These are phyloP conservation scores for Neoarthrinium moseri DNA, from an alignment of 2,329 filamentous ascomycete genomes.

Conservation along the genomic window DNA sequence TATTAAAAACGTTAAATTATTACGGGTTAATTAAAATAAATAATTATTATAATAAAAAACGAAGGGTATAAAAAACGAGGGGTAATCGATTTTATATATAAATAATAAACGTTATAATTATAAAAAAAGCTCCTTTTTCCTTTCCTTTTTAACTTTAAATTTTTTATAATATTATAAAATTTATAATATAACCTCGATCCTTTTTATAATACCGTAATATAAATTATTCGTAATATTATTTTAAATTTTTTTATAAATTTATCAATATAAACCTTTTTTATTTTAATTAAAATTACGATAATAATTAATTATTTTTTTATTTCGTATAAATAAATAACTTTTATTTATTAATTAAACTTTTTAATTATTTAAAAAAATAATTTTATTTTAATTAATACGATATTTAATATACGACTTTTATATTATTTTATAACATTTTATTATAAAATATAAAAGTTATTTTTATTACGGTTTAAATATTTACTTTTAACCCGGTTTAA, in stretches of 20 bases:
- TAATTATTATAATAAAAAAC: neutral
- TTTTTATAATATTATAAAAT: neutral
- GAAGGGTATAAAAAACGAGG: no score
- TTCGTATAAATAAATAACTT: neutral
- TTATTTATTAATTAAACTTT: neutral
- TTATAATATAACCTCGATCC: constrained; percentile 1
- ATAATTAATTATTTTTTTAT: neutral
- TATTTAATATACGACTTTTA: neutral
- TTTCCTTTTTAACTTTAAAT: no score
- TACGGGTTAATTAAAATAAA: neutral
- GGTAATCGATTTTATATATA: no score
- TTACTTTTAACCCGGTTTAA: no score
- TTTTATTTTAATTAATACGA: neutral
- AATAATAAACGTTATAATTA: no score
- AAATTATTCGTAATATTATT: constrained; percentile 2
- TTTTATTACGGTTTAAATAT: neutral
- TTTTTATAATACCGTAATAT: no score
- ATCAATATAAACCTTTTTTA: neutral
- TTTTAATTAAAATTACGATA: neutral
- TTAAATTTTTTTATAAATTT: neutral
- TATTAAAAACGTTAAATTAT: neutral
- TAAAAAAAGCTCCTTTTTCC: no score
- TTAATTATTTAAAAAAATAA: neutral
- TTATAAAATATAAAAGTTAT: neutral
- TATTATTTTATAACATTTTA: neutral